These are phyloP conservation scores for Stentor coeruleus DNA, from an alignment of 73 alveolate species.

Conservation along the genomic window DNA sequence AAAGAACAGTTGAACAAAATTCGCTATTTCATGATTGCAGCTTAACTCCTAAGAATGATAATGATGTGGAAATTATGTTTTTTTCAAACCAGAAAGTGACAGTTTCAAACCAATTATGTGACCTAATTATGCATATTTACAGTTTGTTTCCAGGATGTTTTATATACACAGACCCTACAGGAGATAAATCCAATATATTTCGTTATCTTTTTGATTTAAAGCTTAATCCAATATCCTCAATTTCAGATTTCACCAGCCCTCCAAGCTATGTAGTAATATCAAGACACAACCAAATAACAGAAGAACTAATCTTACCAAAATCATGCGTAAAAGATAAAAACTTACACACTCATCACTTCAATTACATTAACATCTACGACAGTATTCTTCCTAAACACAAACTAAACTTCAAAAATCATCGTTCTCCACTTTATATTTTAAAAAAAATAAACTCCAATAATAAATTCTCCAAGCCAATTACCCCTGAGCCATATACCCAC, in stretches of 20 bases:
- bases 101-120: conserved; percentile 62
- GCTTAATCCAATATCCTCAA: too few relatives aligned
- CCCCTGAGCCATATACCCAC: too few relatives aligned
- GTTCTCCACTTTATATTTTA: not conserved
- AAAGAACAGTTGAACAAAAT: conserved; percentile 60
- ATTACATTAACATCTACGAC: too few relatives aligned
- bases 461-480: not conserved
- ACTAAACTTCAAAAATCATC: too few relatives aligned
- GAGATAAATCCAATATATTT: conserved; percentile 67
- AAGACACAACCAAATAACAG: too few relatives aligned
- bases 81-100: conserved; percentile 54
- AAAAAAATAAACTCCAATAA: not conserved
- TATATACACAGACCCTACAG: conserved; percentile 77
- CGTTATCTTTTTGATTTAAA: too few relatives aligned
- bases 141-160: conserved; percentile 80
- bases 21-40: conserved; percentile 59
- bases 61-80: conserved; percentile 44
- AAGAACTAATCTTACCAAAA: too few relatives aligned
- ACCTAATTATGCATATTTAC: conserved; percentile 82
- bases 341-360: too few relatives aligned
- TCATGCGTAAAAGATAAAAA: too few relatives aligned
- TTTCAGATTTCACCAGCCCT: too few relatives aligned
- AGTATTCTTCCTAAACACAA: too few relatives aligned
- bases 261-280: too few relatives aligned
- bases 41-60: conserved; percentile 61